These are phyloP conservation scores for Aureobasidium sp. DNA, from an alignment of 2,329 filamentous ascomycete genomes.

Conservation along the genomic window DNA sequence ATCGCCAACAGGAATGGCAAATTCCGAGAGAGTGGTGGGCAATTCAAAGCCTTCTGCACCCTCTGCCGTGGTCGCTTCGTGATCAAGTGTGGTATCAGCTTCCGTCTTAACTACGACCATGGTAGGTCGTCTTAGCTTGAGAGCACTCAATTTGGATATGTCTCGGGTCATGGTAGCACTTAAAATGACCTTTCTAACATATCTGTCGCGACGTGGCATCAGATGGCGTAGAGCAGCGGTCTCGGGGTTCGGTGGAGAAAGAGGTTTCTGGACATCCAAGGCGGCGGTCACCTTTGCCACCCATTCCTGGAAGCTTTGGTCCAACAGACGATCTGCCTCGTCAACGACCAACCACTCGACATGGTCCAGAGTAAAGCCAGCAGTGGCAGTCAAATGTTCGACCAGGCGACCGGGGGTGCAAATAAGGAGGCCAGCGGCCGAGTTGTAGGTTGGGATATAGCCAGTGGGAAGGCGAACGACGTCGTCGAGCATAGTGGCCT, in stretches of 20 bases:
- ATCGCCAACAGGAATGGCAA: conserved; percentile 43
- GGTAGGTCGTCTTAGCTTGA: conserved; percentile 67
- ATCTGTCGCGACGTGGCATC: conserved; percentile 26
- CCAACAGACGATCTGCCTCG: conserved; percentile 85
- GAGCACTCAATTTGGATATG: conserved; percentile 66
- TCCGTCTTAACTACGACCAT: conserved; percentile 63
- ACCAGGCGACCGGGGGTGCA: conserved; percentile 89
- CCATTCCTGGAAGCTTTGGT: conserved; percentile 92
- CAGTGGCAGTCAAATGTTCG: conserved; percentile 79
- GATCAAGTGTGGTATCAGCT: conserved; percentile 21
- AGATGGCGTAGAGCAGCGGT: conserved; percentile 23
- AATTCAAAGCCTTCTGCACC: conserved; percentile 46
- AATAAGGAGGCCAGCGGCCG: conserved; percentile 79
- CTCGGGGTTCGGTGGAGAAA: conserved; percentile 25
- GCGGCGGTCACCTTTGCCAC: conserved; percentile 60
- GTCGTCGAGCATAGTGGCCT: conserved; percentile 29
- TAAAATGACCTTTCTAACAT: conserved; percentile 72
- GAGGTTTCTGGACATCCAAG: conserved; percentile 47
- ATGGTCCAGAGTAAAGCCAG: conserved; percentile 70
- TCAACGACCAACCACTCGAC: conserved; percentile 87
- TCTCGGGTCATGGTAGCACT: conserved; percentile 91
- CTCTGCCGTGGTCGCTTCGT: conserved; percentile 21
- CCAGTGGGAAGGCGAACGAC: conserved; percentile 43
- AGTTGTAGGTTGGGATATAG: conserved; percentile 59
- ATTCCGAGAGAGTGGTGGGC: conserved; percentile 44